phyloP scores from a whole-genome alignment of 208 protist species.

The Crithidia brevicula region DNA sequence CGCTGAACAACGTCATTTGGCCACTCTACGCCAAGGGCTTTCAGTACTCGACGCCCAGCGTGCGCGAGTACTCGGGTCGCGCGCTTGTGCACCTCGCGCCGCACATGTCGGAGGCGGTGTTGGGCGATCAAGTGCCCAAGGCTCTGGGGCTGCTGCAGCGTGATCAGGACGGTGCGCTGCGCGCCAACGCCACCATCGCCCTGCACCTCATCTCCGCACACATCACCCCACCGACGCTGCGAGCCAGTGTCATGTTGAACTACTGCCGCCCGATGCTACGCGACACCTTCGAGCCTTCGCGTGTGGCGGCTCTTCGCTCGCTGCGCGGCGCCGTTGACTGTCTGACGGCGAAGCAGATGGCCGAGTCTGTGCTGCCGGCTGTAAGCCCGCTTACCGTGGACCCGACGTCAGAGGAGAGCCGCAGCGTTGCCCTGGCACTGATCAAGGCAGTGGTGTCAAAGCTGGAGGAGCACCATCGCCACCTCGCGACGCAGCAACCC shows the following conservation, averaged over 20 bases:
- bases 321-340: constrained; percentile 47
- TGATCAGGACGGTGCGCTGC: constrained; percentile 73
- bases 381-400: constrained; percentile 73
- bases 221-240: constrained; percentile 45
- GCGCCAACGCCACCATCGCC: constrained; percentile 90
- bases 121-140: constrained; percentile 62
- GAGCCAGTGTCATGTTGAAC: constrained; percentile 55
- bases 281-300: constrained; percentile 78
- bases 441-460: constrained; percentile 32
- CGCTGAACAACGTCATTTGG: constrained; percentile 72
- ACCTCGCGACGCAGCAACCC: constrained; percentile 12
- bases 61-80: constrained; percentile 79
- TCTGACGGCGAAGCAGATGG: constrained; percentile 49
- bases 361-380: constrained; percentile 58
- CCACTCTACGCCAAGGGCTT: constrained; percentile 76
- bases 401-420: constrained; percentile 47
- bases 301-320: constrained; percentile 63
- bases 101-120: constrained; percentile 44
- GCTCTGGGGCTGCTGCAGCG: constrained; percentile 68
- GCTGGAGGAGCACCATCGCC: constrained; percentile 30
- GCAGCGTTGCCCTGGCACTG: constrained; percentile 42
- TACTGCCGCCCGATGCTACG: constrained; percentile 82
- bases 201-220: constrained; percentile 63
- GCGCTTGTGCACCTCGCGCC: constrained; percentile 74
- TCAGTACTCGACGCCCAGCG: constrained; percentile 44